Base-by-base conservation (phyloP, 805 yeast genomes). In the Ogataea nonfermentans region DNA sequence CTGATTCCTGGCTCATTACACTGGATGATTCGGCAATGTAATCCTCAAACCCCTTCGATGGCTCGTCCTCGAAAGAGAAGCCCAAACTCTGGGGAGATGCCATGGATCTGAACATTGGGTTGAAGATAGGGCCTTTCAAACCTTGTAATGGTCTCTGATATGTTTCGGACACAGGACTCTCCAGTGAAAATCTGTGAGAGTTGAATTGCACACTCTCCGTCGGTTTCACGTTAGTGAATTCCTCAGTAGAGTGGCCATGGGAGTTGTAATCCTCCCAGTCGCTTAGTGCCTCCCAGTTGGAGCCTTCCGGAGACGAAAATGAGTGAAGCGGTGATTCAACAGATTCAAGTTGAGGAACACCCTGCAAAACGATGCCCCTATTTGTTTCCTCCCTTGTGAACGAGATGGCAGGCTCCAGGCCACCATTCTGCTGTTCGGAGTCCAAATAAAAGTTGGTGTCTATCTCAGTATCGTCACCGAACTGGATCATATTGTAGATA, bases 81-180 rank as follows among this genome's bases (percentile, higher is more conserved):
- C 35, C 14, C 26, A 16, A 25, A 17, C 15, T 30, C 32, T 45
- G 46, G 1, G 64, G 53, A 4, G 55, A 46, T 3, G 56, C 49
- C 13, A 28, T 17, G 11, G 28, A 14, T 32, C 54, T 59, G 29
- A 60, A 37, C 1, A 55, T 24, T 4, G 58, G 47, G 28, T 71
- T 71, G 46, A 79, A 73, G 2, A 76, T 65, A 2, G 87, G 82
- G 0, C 79, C 84, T 38, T 65, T 70, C 39, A 81, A 57, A 0
- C 89, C 89, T 45, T 73, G 73, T 9, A 70, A 61, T 14, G 77
- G 52, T 30, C 48, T 43, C 11, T 35, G 32, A n/a, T 24, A 3
- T 4, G 35, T 13, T 12, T 20, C 36, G 6, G 41, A 37, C 15
- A 3, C 11, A 6, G 44, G 9, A 19, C 39, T 30, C 13, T 22